Base-by-base conservation (phyloP, 148 eudicot species). In the Rheum nobile region DNA sequence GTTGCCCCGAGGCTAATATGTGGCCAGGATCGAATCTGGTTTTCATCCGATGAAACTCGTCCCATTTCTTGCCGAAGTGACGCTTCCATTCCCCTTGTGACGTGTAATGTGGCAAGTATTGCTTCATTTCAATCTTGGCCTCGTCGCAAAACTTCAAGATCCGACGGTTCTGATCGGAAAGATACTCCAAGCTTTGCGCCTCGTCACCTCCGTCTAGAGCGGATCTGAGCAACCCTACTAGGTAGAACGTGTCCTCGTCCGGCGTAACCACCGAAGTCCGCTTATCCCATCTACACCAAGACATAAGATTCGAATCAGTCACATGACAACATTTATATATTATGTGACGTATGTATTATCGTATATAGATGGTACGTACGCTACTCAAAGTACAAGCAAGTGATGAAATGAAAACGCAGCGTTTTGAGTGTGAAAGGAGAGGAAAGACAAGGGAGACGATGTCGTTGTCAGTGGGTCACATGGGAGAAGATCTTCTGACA, bases 61-160 rank as follows among this genome's bases (percentile, higher is more conserved):
- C 77, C 98, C 98, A 94, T 65, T 87, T 91, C 0, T 86, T 84
- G 12, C 87, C 93, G 48, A 84, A 94, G 77, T 94, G 97, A 77
- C 84, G 75, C 41, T 75, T 85, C 98, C 98, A 94, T 3, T 65
- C 70, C n/a, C 10, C 39, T 65, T 65, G 70, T 0, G 70, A 16
- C 21, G 70, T 65, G 74, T 88, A 94, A 46, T 91, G 93, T 21
- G 97, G 97, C 46, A 94, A 73, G 73, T 94, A 94, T 21, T 94
- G 96, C 77, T 91, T 94, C n/a, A 83, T 38, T 1, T 79, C 77
- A 22, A 94, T 91, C 21, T 82, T 71, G 0, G 68, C 80, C 0
- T 89, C 87, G 7, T 83, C 43, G 32, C 98, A 94, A 26, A 94
- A 91, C 73, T 71, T 80, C 38, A 94, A 46, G 6, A 91, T 82